These are phyloP conservation scores for Polygonum maritimum DNA, from an alignment of 148 eudicot species.

Conservation along the genomic window DNA sequence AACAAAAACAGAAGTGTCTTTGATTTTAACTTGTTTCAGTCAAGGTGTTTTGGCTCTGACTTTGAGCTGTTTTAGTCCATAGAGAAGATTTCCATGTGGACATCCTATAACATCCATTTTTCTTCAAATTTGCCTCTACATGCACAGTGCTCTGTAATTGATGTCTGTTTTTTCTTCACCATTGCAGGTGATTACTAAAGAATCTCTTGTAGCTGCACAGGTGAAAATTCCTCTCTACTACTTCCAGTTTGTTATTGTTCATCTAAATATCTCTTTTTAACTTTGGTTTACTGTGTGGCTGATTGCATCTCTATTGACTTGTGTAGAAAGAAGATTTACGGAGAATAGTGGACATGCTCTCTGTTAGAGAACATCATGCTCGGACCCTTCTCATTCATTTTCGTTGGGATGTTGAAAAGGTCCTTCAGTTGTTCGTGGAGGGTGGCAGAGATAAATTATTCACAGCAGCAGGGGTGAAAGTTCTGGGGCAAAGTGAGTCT, in stretches of 20 bases:
- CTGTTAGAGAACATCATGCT: slow-evolving; percentile 65
- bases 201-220: slow-evolving; percentile 68
- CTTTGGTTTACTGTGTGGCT: neutral
- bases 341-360: slow-evolving; percentile 63
- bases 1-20: neutral
- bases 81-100: neutral
- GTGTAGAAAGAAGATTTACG: slow-evolving; percentile 59
- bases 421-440: slow-evolving; percentile 41
- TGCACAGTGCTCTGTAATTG: neutral
- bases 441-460: slow-evolving; percentile 44
- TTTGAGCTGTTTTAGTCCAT: neutral
- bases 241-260: neutral
- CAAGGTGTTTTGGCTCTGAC: neutral
- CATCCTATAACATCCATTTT: neutral
- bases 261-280: neutral
- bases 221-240: slow-evolving; percentile 18
- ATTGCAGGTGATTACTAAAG: slow-evolving; percentile 55
- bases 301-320: neutral
- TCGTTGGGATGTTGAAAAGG: slow-evolving; percentile 68
- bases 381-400: slow-evolving; percentile 69
- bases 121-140: neutral
- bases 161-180: neutral
- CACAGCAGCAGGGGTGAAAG: slow-evolving; percentile 47
- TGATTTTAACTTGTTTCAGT: neutral
- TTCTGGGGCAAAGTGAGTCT: slow-evolving; percentile 18